A percentile compares a stretch with the other conserved stretches of the same genome.
Evolutionary conservation across 2,329 filamentous ascomycete species (phyloP).

Genomic region (Pestalotiopsis sp.): DNA sequence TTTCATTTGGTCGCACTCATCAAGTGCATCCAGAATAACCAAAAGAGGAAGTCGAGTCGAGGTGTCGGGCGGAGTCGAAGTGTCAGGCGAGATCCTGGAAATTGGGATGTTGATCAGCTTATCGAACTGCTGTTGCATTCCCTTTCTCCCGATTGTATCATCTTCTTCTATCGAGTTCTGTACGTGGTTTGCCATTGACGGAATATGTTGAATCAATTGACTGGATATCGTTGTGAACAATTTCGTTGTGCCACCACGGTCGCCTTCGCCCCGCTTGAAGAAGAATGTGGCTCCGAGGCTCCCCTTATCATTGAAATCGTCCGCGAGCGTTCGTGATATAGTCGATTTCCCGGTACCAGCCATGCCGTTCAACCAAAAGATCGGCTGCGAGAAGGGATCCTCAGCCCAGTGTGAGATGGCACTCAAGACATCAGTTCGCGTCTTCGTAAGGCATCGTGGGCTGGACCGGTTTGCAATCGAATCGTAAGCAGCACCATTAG

Average conservation of each 20-base stretch:
- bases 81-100: no score
- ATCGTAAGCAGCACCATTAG: not conserved
- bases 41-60: no score
- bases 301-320: not conserved
- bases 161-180: slow-evolving; percentile 31
- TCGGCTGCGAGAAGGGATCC: not conserved
- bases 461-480: no score
- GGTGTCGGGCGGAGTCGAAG: no score
- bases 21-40: slow-evolving; percentile 36
- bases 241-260: slow-evolving; percentile 35
- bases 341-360: slow-evolving; percentile 44
- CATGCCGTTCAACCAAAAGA: slow-evolving; percentile 38
- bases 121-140: slow-evolving; percentile 39
- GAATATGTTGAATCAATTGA: slow-evolving; percentile 32
- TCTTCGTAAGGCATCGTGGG: slow-evolving; percentile 33
- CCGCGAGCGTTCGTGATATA: slow-evolving; percentile 36
- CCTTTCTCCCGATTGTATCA: no score
- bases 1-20: slow-evolving; percentile 33
- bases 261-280: slow-evolving; percentile 44
- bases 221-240: slow-evolving; percentile 43
- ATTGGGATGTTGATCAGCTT: slow-evolving; percentile 41
- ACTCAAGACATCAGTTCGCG: slow-evolving; percentile 32
- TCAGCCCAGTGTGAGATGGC: slow-evolving; percentile 22
- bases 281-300: slow-evolving; percentile 38
- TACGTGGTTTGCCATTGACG: slow-evolving; percentile 29